Conservation (phyloP, 108 stramenopile genomes). For the Conticribra weissflogii region DNA sequence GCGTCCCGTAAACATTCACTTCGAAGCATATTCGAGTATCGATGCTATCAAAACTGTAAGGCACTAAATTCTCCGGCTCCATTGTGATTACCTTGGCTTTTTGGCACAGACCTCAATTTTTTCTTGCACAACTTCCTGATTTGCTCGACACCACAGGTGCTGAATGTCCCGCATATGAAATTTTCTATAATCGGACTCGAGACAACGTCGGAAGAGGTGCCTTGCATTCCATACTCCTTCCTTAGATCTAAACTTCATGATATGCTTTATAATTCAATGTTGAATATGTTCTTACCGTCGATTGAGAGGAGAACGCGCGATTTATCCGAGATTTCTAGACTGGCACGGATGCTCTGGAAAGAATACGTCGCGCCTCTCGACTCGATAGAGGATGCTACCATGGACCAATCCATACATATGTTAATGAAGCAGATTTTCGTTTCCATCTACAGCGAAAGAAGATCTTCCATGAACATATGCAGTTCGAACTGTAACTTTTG, state of each 20-base stretch:
- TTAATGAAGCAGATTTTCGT: constrained; percentile 22
- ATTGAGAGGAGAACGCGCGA: constrained; percentile 57
- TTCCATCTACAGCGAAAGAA: not conserved
- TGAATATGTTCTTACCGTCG: constrained; percentile 56
- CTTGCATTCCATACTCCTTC: constrained; percentile 8
- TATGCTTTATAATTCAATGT: constrained; percentile 50
- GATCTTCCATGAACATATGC: not conserved
- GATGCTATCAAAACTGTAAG: constrained; percentile 32
- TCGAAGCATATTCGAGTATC: constrained; percentile 49
- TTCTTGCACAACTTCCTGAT: not conserved
- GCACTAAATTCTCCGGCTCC: no score
- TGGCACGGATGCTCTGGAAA: constrained; percentile 67
- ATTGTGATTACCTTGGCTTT: not conserved
- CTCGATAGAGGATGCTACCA: not conserved
- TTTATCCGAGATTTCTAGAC: constrained; percentile 58
- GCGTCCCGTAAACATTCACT: constrained; percentile 56
- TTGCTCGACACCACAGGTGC: constrained; percentile 12
- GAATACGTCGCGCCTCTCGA: constrained; percentile 51
- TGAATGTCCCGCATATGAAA: constrained; percentile 32
- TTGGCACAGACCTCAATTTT: not conserved
- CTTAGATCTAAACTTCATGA: constrained; percentile 19
- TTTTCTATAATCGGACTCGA: constrained; percentile 19
- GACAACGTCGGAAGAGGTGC: constrained; percentile 4
- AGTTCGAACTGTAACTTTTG: constrained; percentile 23
- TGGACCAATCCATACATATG: constrained; percentile 3